A percentile compares a stretch with the other conserved stretches of the same genome.
These are phyloP conservation scores for Fraxinus dipetala DNA, from an alignment of 305 asterid genomes.

Conservation along the genomic window DNA sequence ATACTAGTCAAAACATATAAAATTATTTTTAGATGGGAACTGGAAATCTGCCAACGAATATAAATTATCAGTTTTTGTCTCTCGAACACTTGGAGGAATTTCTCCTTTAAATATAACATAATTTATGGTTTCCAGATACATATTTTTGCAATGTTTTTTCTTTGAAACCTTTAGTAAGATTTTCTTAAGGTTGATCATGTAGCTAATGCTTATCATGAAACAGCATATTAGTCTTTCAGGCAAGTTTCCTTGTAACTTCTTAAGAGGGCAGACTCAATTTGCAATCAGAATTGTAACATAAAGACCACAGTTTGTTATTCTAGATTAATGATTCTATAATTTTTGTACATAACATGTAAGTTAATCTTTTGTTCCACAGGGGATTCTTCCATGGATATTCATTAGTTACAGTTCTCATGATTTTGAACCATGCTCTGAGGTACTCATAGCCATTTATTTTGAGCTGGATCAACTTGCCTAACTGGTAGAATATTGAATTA, in stretches of 20 bases:
- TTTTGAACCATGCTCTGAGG: constrained; percentile 95
- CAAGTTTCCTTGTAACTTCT: constrained; percentile 6
- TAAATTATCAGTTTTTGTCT: not conserved
- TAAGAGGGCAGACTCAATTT: not conserved
- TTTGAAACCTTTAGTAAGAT: constrained; percentile 12
- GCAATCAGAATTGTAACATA: not conserved
- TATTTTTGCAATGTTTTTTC: constrained; percentile 17
- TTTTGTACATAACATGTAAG: not conserved
- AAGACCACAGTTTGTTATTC: not conserved
- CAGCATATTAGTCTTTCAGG: constrained; percentile 11
- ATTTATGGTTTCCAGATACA: not conserved
- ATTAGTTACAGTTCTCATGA: constrained; percentile 83
- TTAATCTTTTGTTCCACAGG: constrained; percentile 46
- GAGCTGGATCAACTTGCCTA: not conserved
- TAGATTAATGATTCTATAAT: not conserved
- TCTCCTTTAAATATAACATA: constrained; percentile 10
- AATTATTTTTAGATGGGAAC: constrained; percentile 13
- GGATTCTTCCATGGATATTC: constrained; percentile 98
- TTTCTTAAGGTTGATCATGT: constrained; percentile 8
- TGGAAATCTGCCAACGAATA: constrained; percentile 6
- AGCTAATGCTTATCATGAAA: not conserved
- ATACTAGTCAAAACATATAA: not conserved
- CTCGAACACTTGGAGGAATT: constrained; percentile 6
- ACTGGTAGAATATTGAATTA: not conserved
- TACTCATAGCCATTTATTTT: constrained; percentile 23